Conservation (phyloP, 192 early-diverging fungal species). For the Nowakowskiella sp. region DNA sequence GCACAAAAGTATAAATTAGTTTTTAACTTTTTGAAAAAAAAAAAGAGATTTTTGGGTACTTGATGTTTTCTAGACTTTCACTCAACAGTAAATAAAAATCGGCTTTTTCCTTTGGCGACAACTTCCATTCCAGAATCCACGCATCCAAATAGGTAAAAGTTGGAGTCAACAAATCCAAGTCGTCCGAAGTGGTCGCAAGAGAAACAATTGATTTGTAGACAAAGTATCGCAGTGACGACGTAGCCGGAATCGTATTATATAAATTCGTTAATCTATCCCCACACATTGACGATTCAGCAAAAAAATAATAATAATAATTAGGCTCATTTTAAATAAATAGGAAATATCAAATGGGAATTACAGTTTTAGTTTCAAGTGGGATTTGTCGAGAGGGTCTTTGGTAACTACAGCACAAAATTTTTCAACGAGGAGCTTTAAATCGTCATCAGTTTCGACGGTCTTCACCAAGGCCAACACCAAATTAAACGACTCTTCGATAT, state of each 20-base stretch:
- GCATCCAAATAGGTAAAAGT: conserved; percentile 53
- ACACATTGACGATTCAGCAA: no score
- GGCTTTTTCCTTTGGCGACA: conserved; percentile 46
- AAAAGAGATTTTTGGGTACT: conserved; percentile 36
- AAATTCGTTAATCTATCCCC: conserved; percentile 75
- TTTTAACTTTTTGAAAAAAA: conserved; percentile 59
- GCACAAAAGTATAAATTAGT: conserved; percentile 40
- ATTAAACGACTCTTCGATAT: no score
- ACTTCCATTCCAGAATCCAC: conserved; percentile 65
- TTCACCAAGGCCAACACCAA: no score
- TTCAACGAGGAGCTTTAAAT: no score
- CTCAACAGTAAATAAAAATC: conserved; percentile 55
- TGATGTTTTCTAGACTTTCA: conserved; percentile 50
- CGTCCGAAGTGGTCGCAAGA: conserved; percentile 61
- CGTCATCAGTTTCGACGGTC: no score
- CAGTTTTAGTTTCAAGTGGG: no score
- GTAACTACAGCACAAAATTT: no score
- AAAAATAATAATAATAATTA: no score
- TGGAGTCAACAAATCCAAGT: conserved; percentile 58
- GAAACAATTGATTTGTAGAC: conserved; percentile 70
- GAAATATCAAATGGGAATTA: no score
- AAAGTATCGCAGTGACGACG: conserved; percentile 46
- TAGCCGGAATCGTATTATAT: conserved; percentile 67
- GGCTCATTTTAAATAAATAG: no score
- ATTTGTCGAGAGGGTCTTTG: no score